phyloP scores from a whole-genome alignment of 352 stramenopile genomes.

The Phytophthora parvispora region DNA sequence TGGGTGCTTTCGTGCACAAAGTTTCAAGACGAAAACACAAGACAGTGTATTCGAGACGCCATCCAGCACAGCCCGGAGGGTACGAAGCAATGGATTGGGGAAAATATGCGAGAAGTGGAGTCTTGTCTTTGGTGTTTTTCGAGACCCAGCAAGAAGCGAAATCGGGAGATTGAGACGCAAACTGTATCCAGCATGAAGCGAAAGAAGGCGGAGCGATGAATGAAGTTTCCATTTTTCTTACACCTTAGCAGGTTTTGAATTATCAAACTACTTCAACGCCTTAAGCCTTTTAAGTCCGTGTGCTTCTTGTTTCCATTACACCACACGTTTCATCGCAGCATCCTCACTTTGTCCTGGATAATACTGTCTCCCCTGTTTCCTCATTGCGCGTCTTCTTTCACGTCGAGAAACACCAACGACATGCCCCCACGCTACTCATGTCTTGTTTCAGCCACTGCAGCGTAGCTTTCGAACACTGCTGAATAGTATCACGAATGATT shows the following conservation, averaged over 20 bases:
- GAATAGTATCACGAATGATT: neutral
- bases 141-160: neutral
- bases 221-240: too few relatives aligned
- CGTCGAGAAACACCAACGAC: neutral
- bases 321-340: too few relatives aligned
- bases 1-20: neutral
- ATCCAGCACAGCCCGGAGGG: neutral
- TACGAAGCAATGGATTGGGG: neutral
- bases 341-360: neutral
- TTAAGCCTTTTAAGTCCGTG: too few relatives aligned
- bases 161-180: too few relatives aligned
- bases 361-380: neutral
- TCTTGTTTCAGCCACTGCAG: neutral
- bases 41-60: neutral
- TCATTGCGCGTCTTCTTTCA: neutral
- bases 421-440: neutral
- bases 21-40: neutral
- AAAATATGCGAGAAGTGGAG: neutral
- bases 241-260: too few relatives aligned
- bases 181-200: too few relatives aligned
- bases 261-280: too few relatives aligned
- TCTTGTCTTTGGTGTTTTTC: neutral
- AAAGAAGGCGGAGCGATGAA: too few relatives aligned
- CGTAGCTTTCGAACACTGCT: neutral
- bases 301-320: too few relatives aligned